These are phyloP conservation scores for Coffea humblotiana DNA, from an alignment of 305 asterid species.

Conservation along the genomic window DNA sequence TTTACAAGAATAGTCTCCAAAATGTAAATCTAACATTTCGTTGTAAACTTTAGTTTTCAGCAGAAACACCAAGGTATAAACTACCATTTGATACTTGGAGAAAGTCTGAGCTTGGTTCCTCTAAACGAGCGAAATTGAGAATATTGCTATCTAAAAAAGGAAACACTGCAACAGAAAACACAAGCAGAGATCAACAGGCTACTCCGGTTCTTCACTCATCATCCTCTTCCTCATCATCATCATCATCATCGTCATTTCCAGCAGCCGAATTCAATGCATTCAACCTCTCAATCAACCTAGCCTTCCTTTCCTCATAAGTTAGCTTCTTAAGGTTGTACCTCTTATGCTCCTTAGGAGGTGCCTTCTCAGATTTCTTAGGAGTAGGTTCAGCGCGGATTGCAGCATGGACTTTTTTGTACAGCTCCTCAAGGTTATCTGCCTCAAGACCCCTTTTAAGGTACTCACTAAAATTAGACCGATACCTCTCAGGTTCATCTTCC, in stretches of 20 bases:
- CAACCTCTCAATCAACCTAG: conserved; percentile 36
- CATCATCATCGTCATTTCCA: conserved; percentile 16
- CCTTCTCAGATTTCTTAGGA: too few relatives aligned
- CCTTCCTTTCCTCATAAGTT: conserved; percentile 36
- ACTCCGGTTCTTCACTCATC: conserved; percentile 4
- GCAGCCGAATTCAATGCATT: conserved; percentile 37
- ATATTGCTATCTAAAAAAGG: background rate
- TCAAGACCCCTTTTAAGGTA: conserved; percentile 56
- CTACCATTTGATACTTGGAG: too few relatives aligned
- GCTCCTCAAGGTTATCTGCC: conserved; percentile 54
- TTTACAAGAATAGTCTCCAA: too few relatives aligned
- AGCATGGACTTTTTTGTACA: conserved; percentile 76
- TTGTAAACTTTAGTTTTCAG: too few relatives aligned
- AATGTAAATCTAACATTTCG: too few relatives aligned
- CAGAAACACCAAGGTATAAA: too few relatives aligned
- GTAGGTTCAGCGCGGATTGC: too few relatives aligned
- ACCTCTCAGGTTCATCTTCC: conserved; percentile 79
- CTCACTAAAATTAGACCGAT: conserved; percentile 54
- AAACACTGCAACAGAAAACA: background rate
- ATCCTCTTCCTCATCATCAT: conserved; percentile 6
- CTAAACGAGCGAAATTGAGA: too few relatives aligned
- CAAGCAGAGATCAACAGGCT: background rate
- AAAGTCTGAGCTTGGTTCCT: too few relatives aligned
- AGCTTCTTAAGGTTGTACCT: conserved; percentile 39
- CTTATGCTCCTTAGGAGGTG: too few relatives aligned